Conservation (phyloP, 306 rosid species). For the Glycyrrhiza uralensis region DNA sequence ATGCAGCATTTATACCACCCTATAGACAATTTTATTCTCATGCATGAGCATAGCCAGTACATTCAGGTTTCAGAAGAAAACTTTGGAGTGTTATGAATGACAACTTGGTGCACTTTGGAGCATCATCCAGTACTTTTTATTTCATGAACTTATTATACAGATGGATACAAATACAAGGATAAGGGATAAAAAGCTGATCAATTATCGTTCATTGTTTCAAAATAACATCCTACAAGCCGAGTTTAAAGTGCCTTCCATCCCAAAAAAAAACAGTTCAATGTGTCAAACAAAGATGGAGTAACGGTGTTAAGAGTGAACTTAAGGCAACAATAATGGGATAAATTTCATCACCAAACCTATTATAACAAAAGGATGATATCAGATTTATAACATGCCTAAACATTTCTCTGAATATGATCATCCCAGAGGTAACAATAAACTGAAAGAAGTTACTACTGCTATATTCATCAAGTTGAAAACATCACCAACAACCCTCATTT, state of each 20-base stretch:
- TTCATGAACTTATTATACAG: background rate
- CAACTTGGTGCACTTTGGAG: background rate
- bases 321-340: background rate
- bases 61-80: background rate
- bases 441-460: background rate
- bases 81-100: background rate
- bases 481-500: background rate
- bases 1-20: conserved; percentile 93
- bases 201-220: background rate
- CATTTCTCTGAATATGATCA: background rate
- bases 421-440: background rate
- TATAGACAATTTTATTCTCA: conserved; percentile 22
- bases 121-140: background rate
- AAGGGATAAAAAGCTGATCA: background rate
- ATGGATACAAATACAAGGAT: background rate
- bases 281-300: background rate
- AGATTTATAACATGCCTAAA: background rate
- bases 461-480: background rate
- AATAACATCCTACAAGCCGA: background rate
- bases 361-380: background rate
- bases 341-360: background rate
- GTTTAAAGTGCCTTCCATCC: background rate
- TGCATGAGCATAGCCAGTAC: background rate
- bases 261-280: background rate
- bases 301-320: background rate